phyloP scores from a whole-genome alignment of 805 yeast species.

The Candida mattraensis region DNA sequence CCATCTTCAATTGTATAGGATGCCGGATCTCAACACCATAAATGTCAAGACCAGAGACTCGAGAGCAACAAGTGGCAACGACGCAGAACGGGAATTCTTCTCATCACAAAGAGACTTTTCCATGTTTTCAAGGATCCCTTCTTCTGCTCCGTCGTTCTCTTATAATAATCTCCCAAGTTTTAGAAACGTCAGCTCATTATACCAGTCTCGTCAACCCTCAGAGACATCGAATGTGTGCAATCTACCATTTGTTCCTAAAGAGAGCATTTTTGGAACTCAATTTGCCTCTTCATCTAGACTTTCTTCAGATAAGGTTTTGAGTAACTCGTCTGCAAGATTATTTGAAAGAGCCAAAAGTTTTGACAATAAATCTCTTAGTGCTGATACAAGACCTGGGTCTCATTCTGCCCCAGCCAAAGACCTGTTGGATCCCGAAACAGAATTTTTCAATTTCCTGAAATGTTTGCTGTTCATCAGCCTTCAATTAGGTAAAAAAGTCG shows the following conservation, averaged over 20 bases:
- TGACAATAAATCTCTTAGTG: conserved; percentile 5
- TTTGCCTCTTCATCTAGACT: conserved; percentile 14
- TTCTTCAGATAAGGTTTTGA: no score
- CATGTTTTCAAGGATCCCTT: conserved; percentile 12
- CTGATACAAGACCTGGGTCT: no score
- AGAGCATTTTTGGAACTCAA: conserved; percentile 12
- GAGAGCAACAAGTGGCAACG: conserved; percentile 3
- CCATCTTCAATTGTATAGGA: conserved; percentile 2
- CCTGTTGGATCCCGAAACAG: conserved; percentile 22
- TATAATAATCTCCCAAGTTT: conserved; percentile 22
- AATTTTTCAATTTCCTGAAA: conserved; percentile 25
- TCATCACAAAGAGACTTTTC: conserved; percentile 13
- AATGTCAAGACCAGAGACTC: conserved; percentile 10
- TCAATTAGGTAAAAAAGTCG: conserved; percentile 23
- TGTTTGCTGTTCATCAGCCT: conserved; percentile 20
- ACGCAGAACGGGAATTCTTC: conserved; percentile 3
- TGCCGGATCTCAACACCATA: conserved; percentile 13
- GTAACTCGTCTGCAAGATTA: no score
- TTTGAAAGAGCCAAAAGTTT: conserved; percentile 1
- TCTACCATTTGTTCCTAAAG: conserved; percentile 22
- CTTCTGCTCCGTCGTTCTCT: conserved; percentile 16
- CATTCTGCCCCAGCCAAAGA: no score
- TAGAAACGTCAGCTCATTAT: conserved; percentile 9
- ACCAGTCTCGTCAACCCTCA: conserved; percentile 14
- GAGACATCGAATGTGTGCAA: conserved; percentile 8